Evolutionary conservation across 371 early-diverging fungal genomes (phyloP), one percentile per base, ranked within the genome.

Genomic region (Mortierella sp.): DNA sequence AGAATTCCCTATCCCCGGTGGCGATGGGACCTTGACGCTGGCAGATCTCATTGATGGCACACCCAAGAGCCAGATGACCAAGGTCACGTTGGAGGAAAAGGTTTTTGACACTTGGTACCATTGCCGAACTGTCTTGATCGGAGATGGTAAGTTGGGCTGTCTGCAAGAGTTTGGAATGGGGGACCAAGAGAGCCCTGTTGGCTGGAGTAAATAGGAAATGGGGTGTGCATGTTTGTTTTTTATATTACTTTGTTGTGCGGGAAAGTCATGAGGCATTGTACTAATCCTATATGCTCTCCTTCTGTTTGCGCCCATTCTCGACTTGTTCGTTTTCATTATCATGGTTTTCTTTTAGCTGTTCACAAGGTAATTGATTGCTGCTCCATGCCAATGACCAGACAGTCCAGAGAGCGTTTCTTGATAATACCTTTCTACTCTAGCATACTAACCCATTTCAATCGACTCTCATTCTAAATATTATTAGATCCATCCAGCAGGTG

Each of bases 21-120:
- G 76, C 4, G 74, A 74, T 21, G 78, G 78, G 6, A 60, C 38
- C 4, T 55, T 80, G 29, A 75, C 75, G 10, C 16, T 80, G 71
- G 72, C 71, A 3, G 75, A 80, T 29, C n/a, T 80, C 24, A 75
- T 80, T 35, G 75, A 80, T 46, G 71, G 71, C 14, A 80, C 80
- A n/a, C 75, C 60, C 7, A 80, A 65, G 51, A 58, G 71, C 12
- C 51, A 70, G 35, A 75, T 75, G 27, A 71, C 75, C 51, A 75
- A 75, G 27, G 80, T 80, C 8, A 75, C 72, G 80, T 48, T 80
- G 48, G 80, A 80, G 18, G 75, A 79, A 46, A 75, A 75, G 63
- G 71, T 80, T 38, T 80, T 71, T 43, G 72, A 80, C 0, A 80
- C 80, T 44, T 80, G 80, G 80, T 71, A 80, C 55, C n/a, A 56